Evolutionary conservation across 306 rosid species (phyloP), one percentile per base, ranked within the genome.

Genomic region (Phaseolus lunatus): DNA sequence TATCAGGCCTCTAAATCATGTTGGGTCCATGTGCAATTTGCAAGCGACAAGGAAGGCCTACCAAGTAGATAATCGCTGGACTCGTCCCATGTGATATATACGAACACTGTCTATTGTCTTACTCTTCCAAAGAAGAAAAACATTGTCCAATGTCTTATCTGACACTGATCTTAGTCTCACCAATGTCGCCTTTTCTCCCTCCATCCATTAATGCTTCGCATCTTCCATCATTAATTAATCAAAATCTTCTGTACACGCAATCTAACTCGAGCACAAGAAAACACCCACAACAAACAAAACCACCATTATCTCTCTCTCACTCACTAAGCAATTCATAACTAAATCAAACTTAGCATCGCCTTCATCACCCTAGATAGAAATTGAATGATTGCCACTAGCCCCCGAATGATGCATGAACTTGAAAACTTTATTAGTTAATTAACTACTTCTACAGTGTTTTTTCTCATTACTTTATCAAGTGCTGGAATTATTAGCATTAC

Each of bases 51-150:
- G 58, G 69, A 2, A 82, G 77, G 47, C 88, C 88, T 79, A 85
- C 86, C 80, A 75, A 71, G 56, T 65, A 70, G 77, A 78, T 41
- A n/a, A 82, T 57, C 78, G 76, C 31, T 33, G 54, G 52, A 62
- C 15, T 72, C 81, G 10, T 52, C 78, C 88, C 86, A 85, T 82
- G 88, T 85, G 88, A 85, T 72, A 15, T 20, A 75, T 57, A 65
- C 61, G 43, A 58, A 48, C 84, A n/a, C 27, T 79, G 88, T 85
- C 84, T 24, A 26, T 82, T 79, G 86, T 82, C 88, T 72, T 85
- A 72, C 77, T 76, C 88, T 76, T 79, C 75, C 72, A 69, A 61
- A 16, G 22, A 45, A 37, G 48, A n/a, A 69, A 76, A 65, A 48
- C 79, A 48, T n/a, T 49, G 73, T 59, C 84, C 67, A 59, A 24